These are phyloP conservation scores for Plasmodiophora brassicae DNA, from an alignment of 208 protist genomes.

Conservation along the genomic window DNA sequence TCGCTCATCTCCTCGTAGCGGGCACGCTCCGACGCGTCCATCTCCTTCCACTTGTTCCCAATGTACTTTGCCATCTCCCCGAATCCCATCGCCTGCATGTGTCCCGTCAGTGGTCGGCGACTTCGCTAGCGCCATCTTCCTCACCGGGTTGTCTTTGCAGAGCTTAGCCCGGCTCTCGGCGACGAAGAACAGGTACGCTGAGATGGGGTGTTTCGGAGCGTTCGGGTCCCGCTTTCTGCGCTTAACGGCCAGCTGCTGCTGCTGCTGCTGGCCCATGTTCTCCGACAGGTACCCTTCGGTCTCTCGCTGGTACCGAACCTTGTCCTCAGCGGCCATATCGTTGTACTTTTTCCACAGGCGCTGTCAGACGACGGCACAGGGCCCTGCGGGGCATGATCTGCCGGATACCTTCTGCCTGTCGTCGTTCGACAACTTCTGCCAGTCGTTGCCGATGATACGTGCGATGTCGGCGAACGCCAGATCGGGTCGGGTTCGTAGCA, in stretches of 20 bases:
- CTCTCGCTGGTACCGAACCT: not conserved
- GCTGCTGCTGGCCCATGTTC: not conserved
- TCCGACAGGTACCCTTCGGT: not conserved
- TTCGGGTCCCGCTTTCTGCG: conserved; percentile 24
- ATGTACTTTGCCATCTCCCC: conserved; percentile 39
- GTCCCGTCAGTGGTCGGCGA: not conserved
- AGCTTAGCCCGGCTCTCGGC: conserved; percentile 16
- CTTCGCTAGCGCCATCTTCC: not conserved
- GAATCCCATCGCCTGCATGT: not conserved
- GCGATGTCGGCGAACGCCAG: not conserved
- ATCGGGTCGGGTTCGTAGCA: not conserved
- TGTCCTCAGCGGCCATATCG: not conserved
- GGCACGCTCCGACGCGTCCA: not conserved
- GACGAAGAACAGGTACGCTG: conserved; percentile 42
- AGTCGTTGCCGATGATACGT: not conserved
- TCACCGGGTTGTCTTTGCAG: conserved; percentile 6
- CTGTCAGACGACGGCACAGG: too few species aligned
- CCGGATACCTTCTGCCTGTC: not conserved
- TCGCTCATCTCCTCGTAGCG: conserved; percentile 33
- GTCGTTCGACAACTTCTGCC: not conserved
- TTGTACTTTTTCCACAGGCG: too few species aligned
- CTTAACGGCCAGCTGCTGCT: too few species aligned
- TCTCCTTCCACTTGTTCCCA: conserved; percentile 31
- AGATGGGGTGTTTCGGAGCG: conserved; percentile 38
- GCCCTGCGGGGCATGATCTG: too few species aligned